Conservation (phyloP, 2,329 filamentous ascomycete species). For the Arthrinium phaeospermum region DNA sequence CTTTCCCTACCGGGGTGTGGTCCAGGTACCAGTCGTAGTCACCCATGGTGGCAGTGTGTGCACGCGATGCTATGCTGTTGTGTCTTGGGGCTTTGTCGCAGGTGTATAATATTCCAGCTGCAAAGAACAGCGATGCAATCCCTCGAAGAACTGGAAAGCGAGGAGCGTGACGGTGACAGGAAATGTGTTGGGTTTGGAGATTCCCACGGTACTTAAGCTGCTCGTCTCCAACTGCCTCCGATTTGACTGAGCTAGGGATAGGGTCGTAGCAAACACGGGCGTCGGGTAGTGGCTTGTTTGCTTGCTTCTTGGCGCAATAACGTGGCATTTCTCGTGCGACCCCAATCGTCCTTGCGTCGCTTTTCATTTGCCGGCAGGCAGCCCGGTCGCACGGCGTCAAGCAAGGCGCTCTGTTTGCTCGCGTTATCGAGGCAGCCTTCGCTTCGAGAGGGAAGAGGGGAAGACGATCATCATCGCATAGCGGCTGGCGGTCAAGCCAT, state of each 20-base stretch:
- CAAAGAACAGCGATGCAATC: background rate
- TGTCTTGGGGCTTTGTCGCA: background rate
- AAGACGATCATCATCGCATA: background rate
- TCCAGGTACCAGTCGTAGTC: background rate
- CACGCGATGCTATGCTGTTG: no score
- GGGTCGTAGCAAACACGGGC: background rate
- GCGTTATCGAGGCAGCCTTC: background rate
- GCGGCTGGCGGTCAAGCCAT: background rate
- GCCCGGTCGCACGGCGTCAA: background rate
- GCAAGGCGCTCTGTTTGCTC: background rate
- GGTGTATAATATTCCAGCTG: background rate
- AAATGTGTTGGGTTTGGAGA: background rate
- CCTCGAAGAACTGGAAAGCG: no score
- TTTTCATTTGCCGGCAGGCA: slow-evolving; percentile 1
- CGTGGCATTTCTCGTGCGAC: background rate
- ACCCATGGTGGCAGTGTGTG: background rate
- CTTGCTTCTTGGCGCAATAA: background rate
- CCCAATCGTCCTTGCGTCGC: background rate
- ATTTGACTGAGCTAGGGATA: background rate
- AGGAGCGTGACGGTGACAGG: background rate
- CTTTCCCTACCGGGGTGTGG: background rate
- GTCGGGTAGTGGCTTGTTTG: background rate
- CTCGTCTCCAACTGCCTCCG: background rate
- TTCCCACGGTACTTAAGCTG: background rate
- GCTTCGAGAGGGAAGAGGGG: background rate